Evolutionary conservation across 192 early-diverging fungal species (phyloP), one percentile per base, ranked within the genome.

Genomic region (Coemansia sp.): DNA sequence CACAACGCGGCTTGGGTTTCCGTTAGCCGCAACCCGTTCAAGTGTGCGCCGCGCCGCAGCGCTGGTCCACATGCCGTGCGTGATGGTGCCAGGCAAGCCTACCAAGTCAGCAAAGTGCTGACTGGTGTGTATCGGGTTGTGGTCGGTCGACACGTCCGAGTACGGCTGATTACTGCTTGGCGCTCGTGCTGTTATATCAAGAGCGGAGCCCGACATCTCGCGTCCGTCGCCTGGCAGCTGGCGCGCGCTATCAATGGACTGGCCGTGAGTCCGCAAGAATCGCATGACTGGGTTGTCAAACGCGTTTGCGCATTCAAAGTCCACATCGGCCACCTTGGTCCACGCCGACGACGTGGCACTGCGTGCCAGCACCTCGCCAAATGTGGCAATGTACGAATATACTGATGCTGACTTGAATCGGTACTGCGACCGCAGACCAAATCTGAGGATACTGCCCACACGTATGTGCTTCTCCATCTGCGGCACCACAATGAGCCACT

Each of bases 31-130:
- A 39, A 87, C 84, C 31, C 86, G 82, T 58, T 94, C 91, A 12
- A 94, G 86, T 68, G 87, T 88, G 72, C 87, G 88, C 52, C 94
- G 85, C 27, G 90, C 89, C 2, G 89, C 83, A 10, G 94, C 94
- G 50, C 83, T 86, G 19, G 91, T 97, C 92, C 92, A 97, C 94
- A 97, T 97, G 31, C 94, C 94, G 70, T 97, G 94, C 20, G 90
- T 92, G 53, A 97, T 97, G 20, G 92, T 92, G 26, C 86, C 90
- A 23, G 92, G 91, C 40, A 97, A 83, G 30, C 81, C 75, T 15
- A 88, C 91, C 9, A 89, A 64, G 53, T 90, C 87, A 47, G 92
- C 86, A 82, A 97, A 94, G 81, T 90, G 90, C 47, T 81, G 82
- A 81, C 87, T 92, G 51, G 90, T 89, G 79, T 97, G 94, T 64